phyloP scores from a whole-genome alignment of 495 filamentous ascomycete species.

The Hypomontagnella submonticulosa region DNA sequence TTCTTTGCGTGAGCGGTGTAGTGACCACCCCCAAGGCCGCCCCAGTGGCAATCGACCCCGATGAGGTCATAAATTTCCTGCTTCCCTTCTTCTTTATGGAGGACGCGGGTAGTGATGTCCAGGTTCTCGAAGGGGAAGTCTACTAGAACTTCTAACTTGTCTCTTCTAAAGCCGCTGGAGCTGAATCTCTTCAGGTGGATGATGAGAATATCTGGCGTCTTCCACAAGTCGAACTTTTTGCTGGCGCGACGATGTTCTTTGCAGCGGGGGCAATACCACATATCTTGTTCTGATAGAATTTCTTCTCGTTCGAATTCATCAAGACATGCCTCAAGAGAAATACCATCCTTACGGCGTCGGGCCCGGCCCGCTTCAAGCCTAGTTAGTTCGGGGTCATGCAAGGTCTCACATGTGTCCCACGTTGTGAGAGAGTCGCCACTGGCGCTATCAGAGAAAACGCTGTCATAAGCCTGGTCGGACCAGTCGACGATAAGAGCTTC shows the following conservation, averaged over 20 bases:
- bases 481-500: constrained; percentile 91
- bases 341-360: constrained; percentile 74
- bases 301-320: constrained; percentile 94
- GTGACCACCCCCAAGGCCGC: constrained; percentile 90
- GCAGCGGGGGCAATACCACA: constrained; percentile 96
- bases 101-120: constrained; percentile 82
- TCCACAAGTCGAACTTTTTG: constrained; percentile 98
- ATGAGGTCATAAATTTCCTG: constrained; percentile 88
- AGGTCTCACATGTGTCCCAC: constrained; percentile 59
- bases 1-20: constrained; percentile 96
- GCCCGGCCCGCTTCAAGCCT: constrained; percentile 67
- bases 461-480: constrained; percentile 71
- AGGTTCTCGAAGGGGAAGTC: constrained; percentile 91
- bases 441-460: constrained; percentile 71
- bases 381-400: constrained; percentile 75
- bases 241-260: constrained; percentile 90
- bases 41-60: constrained; percentile 94
- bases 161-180: constrained; percentile 74
- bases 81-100: constrained; percentile 80
- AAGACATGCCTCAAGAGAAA: constrained; percentile 89
- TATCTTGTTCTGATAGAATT: constrained; percentile 90
- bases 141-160: constrained; percentile 91
- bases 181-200: constrained; percentile 97
- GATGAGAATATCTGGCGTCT: constrained; percentile 90
- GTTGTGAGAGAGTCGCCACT: constrained; percentile 52